Base-by-base conservation (phyloP, 2,329 filamentous ascomycete genomes). In the Clarireedia monteithiana region DNA sequence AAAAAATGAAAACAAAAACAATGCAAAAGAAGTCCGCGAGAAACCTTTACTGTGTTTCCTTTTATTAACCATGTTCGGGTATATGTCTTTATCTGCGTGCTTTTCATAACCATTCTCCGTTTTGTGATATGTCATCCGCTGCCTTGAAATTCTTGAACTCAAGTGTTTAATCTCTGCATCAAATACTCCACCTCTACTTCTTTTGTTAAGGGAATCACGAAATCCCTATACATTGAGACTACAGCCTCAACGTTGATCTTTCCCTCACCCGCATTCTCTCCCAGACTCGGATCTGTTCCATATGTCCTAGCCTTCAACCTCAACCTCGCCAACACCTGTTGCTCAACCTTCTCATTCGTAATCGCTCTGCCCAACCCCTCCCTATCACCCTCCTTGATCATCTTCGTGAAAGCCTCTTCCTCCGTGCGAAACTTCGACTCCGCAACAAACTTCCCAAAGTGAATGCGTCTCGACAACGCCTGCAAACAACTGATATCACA, bases 381-480 rank as follows among this genome's bases (percentile, higher is more conserved):
- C 5, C 88, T 79, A 71, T 99, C 91, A 59, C 78, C 84, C 1
- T 83, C 86, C 71, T 85, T 84, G 74, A 99, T 97, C 72, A 97
- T 73, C 60, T 77, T 77, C 5, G 88, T 91, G 70, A 92, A 99
- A 60, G 76, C 81, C 65, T 91, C 89, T 30, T 84, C 80, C 64
- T 97, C 89, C 48, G 87, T 85, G 65, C 82, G 81, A 73, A 96
- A 99, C 75, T 99, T 99, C 58, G 86, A 85, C 78, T 99, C 94
- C 45, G 94, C 94, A 7, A 99, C 94, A 67, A 97, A 97, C 75
- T 97, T 99, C 64, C 94, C 94, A 74, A 96, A 99, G 73, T 99
- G 94, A 64, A 99, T 94, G 55, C 94, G 80, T 44, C 92, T 81
- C 40, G 89, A 95, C 48, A 99, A 75, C 3, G 94, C 88, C 75